Base-by-base conservation (phyloP, 2,329 filamentous ascomycete species). In the Thielaviopsis cerberus region DNA sequence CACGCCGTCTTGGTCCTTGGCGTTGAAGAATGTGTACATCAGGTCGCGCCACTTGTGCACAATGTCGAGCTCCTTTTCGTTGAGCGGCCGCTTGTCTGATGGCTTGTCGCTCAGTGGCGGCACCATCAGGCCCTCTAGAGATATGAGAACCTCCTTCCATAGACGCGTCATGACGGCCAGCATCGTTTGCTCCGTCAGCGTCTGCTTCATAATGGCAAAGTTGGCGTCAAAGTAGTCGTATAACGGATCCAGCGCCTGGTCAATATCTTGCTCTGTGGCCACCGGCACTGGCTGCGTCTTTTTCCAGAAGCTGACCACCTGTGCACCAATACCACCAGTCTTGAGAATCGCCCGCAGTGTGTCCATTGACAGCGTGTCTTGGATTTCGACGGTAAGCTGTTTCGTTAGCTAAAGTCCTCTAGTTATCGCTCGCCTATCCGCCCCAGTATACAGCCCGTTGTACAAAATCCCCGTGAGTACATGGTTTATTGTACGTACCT, bases 201-300 rank as follows among this genome's bases (percentile, higher is more conserved):
- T 96, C 69, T 92, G 83, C 72, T 97, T 96, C 90, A 98, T 95
- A 64, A 97, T 95, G 60, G 89, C 88, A 70, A 98, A 98, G 66
- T 98, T 98, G 68, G 96, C 91, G 68, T 98, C 88, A 67, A 98
- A 98, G 69, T 98, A 98, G 57, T 82, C 80, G 67, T 96, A 92
- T 0, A 98, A 77, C 4, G 89, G 86, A 64, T 86, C 83, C 13
- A 98, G 74, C 0, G 88, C 88, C 64, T 84, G 84, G 63, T 88
- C 85, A 22, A 95, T 78, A 61, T 96, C 88, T 6, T 76, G 77
- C 30, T 80, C 79, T 0, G 87, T 85, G 10, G 85, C 75, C 1
- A 77, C 76, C 53, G 81, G 75, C 0, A 60, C 61, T 6, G 79
- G 79, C 57, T 75, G 71, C 34, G 80, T 73, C 66, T 80, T 82